These are phyloP conservation scores for Colletotrichum truncatum DNA, from an alignment of 2,329 filamentous ascomycete genomes.

Conservation along the genomic window DNA sequence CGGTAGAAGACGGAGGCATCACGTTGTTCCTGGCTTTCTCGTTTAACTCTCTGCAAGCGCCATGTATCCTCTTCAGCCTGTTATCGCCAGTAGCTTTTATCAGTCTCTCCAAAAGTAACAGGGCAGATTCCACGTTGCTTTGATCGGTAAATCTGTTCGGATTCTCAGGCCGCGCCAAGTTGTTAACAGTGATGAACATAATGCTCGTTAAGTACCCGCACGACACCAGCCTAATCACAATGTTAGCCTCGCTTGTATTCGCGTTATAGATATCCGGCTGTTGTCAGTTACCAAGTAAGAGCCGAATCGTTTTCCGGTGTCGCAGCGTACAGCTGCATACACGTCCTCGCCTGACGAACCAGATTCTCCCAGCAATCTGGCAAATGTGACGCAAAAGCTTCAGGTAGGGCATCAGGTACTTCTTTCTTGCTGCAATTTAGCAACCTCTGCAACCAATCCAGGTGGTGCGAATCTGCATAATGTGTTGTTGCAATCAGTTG, in stretches of 20 bases:
- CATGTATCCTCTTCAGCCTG: slow-evolving; percentile 3
- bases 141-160: slow-evolving; percentile 3
- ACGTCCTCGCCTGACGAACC: slow-evolving; percentile 5
- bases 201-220: slow-evolving; percentile 24
- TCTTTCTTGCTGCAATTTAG: slow-evolving; percentile 1
- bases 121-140: slow-evolving; percentile 17
- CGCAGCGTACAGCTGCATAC: slow-evolving; percentile 21
- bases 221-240: neutral
- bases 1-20: neutral
- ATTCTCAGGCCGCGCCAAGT: neutral
- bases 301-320: slow-evolving; percentile 12
- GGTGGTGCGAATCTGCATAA: slow-evolving; percentile 17
- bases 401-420: neutral
- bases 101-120: neutral
- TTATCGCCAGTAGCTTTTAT: slow-evolving; percentile 14
- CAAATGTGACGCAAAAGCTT: neutral
- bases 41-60: slow-evolving; percentile 16
- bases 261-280: rapidly evolving
- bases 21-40: neutral
- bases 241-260: neutral
- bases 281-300: slow-evolving; percentile 16
- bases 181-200: slow-evolving; percentile 28
- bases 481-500: slow-evolving; percentile 12
- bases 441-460: slow-evolving; percentile 10
- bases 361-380: slow-evolving; percentile 22